phyloP scores from a whole-genome alignment of 83 land plant genomes.

The Picea abies region DNA sequence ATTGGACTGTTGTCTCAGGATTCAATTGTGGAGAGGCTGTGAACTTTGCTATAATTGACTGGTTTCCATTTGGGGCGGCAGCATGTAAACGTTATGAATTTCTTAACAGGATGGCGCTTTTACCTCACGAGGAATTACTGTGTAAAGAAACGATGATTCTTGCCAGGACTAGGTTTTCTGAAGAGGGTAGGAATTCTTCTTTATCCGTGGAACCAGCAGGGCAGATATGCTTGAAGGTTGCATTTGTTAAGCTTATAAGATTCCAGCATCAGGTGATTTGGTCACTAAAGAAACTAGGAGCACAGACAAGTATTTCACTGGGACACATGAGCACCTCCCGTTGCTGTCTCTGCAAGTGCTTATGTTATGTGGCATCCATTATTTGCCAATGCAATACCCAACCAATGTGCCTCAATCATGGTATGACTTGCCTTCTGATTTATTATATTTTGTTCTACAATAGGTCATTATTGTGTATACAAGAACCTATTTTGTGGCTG shows the following conservation, averaged over 20 bases:
- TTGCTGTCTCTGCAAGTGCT: conserved; percentile 79
- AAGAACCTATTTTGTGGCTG: background rate
- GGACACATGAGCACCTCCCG: conserved; percentile 27
- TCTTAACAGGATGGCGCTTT: conserved; percentile 76
- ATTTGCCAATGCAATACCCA: conserved; percentile 58
- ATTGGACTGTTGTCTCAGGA: background rate
- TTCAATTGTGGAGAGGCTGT: conserved; percentile 97
- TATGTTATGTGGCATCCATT: conserved; percentile 69
- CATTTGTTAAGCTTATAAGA: conserved; percentile 70
- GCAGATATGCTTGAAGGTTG: conserved; percentile 43
- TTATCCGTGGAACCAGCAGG: conserved; percentile 20
- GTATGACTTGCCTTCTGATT: conserved; percentile 31
- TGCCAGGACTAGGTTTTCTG: conserved; percentile 18
- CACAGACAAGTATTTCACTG: conserved; percentile 27
- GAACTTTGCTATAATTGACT: conserved; percentile 84
- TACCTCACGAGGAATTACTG: conserved; percentile 90
- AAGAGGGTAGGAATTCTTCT: conserved; percentile 15
- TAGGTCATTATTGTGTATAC: background rate
- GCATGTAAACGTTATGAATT: conserved; percentile 77
- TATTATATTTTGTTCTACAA: background rate
- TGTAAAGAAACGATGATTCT: conserved; percentile 82
- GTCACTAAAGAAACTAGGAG: conserved; percentile 50
- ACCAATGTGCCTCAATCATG: conserved; percentile 86
- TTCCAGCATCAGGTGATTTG: conserved; percentile 72
- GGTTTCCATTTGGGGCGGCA: conserved; percentile 84